A percentile compares a stretch with the other conserved stretches of the same genome.
These are phyloP conservation scores for Scleromitrula shiraiana DNA, from an alignment of 2,329 filamentous ascomycete species.

Conservation along the genomic window DNA sequence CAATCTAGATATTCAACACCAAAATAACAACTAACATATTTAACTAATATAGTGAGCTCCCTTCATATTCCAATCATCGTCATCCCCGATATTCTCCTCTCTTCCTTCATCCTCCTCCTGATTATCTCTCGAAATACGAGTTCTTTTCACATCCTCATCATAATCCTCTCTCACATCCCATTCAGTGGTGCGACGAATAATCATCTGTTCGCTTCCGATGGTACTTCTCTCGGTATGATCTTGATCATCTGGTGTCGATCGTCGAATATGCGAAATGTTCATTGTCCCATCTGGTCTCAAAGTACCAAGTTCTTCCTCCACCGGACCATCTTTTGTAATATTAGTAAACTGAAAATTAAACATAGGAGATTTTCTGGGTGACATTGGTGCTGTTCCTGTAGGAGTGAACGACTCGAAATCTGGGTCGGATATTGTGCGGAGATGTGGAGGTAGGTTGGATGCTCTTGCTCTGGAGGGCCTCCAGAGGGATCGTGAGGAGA, in stretches of 20 bases:
- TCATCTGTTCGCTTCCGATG: slow-evolving; percentile 14
- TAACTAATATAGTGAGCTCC: neutral
- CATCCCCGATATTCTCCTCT: neutral
- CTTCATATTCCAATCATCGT: neutral
- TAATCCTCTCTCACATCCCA: slow-evolving; percentile 14
- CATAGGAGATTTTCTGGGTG: neutral
- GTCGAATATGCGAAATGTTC: slow-evolving; percentile 10
- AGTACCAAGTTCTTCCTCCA: slow-evolving; percentile 3
- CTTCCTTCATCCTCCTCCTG: neutral
- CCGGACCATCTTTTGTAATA: neutral
- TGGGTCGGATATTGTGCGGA: neutral
- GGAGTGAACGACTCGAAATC: neutral
- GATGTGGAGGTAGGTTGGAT: neutral
- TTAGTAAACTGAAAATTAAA: slow-evolving; percentile 4
- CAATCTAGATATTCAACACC: no score
- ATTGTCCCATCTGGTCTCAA: slow-evolving; percentile 14
- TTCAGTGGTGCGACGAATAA: slow-evolving; percentile 14
- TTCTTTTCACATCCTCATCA: neutral
- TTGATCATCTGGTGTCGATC: slow-evolving; percentile 11
- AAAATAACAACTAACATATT: no score
- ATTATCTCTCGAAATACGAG: neutral
- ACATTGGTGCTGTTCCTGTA: neutral
- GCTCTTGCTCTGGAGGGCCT: slow-evolving; percentile 4
- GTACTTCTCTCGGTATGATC: slow-evolving; percentile 10
- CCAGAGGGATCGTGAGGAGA: slow-evolving; percentile 9